Evolutionary conservation across 2,329 filamentous ascomycete genomes (phyloP).

Genomic region (Colletotrichum viniferum): DNA sequence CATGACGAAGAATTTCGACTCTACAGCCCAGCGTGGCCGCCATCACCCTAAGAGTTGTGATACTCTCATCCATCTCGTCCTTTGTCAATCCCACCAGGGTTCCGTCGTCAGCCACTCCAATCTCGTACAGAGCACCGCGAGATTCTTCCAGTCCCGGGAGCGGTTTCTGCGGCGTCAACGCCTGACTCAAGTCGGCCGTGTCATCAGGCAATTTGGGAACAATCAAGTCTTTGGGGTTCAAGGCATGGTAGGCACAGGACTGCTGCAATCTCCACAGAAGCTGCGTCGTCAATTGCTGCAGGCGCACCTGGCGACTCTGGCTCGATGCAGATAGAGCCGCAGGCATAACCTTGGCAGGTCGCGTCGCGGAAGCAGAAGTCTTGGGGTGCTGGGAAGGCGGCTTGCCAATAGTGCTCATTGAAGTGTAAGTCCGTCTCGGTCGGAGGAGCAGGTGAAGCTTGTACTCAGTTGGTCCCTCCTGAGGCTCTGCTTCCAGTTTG

Average conservation of each 20-base stretch:
- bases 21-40: slow-evolving; percentile 88
- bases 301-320: slow-evolving; percentile 79
- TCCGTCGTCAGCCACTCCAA: slow-evolving; percentile 94
- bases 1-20: slow-evolving; percentile 80
- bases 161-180: slow-evolving; percentile 58
- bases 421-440: slow-evolving; percentile 74
- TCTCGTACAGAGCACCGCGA: slow-evolving; percentile 91
- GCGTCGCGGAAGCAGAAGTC: slow-evolving; percentile 29
- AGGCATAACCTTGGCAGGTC: slow-evolving; percentile 2
- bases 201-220: slow-evolving; percentile 77
- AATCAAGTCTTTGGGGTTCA: slow-evolving; percentile 75
- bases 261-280: slow-evolving; percentile 94
- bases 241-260: slow-evolving; percentile 88
- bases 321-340: slow-evolving; percentile 47
- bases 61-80: slow-evolving; percentile 91
- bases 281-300: slow-evolving; percentile 93
- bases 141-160: slow-evolving; percentile 89
- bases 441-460: slow-evolving; percentile 90
- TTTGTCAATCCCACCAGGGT: slow-evolving; percentile 85
- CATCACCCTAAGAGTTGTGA: slow-evolving; percentile 86
- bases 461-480: slow-evolving; percentile 94
- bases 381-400: slow-evolving; percentile 26
- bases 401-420: slow-evolving; percentile 65
- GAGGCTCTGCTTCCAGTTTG: slow-evolving; percentile 86
- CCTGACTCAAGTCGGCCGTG: slow-evolving; percentile 47